Conservation (phyloP, 768 basidiomycete species). For the Hortiboletus campestris region DNA sequence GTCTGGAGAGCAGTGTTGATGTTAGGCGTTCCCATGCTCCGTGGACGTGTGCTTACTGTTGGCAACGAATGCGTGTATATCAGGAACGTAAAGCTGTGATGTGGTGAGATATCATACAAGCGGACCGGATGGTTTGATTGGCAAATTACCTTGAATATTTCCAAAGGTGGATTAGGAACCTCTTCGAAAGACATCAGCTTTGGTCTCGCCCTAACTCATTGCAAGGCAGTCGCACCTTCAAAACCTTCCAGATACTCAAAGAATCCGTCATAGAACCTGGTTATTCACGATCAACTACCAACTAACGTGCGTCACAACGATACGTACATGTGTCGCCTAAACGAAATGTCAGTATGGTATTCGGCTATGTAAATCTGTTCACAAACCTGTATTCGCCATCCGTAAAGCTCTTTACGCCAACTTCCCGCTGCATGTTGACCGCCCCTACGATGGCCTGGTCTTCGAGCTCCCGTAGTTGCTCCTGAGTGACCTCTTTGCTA, state of each 20-base stretch:
- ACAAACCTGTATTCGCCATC: conserved; percentile 41
- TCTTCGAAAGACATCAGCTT: conserved; percentile 14
- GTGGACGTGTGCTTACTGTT: conserved; percentile 11
- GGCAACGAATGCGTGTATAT: conserved; percentile 20
- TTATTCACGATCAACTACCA: not conserved
- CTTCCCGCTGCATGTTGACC: conserved; percentile 38
- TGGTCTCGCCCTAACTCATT: not conserved
- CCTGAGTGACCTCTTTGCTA: conserved; percentile 30
- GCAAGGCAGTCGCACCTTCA: conserved; percentile 16
- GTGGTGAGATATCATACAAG: not conserved
- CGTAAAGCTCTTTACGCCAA: conserved; percentile 41
- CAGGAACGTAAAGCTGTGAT: conserved; percentile 25
- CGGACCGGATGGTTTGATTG: too few species aligned
- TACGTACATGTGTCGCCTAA: conserved; percentile 27
- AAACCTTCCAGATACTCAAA: conserved; percentile 28
- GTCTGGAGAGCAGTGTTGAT: conserved; percentile 5
- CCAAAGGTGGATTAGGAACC: conserved; percentile 21
- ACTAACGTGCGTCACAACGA: not conserved
- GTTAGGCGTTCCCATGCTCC: not conserved
- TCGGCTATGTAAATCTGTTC: conserved; percentile 9
- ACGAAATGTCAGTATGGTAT: not conserved
- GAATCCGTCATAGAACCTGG: conserved; percentile 31
- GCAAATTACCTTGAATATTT: conserved; percentile 24
- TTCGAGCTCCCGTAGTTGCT: conserved; percentile 39
- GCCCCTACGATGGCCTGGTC: conserved; percentile 38